A percentile compares a stretch with the other conserved stretches of the same genome.
phyloP scores from a whole-genome alignment of 805 yeast species.

The Candida schatavii region DNA sequence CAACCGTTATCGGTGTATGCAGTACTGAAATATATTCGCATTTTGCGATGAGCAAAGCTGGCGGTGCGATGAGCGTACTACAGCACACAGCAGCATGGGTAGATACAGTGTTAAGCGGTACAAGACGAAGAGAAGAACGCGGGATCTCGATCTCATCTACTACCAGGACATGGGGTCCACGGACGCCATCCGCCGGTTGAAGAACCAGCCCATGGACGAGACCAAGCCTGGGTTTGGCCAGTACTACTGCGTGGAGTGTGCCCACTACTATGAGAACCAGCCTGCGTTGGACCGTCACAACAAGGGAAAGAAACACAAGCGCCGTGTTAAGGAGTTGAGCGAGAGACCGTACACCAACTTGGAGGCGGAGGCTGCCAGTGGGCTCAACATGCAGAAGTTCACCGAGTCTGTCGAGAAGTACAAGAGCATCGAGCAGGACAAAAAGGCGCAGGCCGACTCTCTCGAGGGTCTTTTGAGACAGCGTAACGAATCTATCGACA shows the following conservation, averaged over 20 bases:
- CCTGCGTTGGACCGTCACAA: constrained; percentile 69
- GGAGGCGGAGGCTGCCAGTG: constrained; percentile 91
- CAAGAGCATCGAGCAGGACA: constrained; percentile 41
- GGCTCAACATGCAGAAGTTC: constrained; percentile 68
- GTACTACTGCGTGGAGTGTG: constrained; percentile 91
- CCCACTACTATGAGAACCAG: constrained; percentile 83
- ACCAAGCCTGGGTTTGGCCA: constrained; percentile 93
- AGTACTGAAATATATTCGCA: too few relatives aligned
- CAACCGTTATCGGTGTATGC: too few relatives aligned
- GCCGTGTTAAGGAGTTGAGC: constrained; percentile 74
- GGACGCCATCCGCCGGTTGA: constrained; percentile 60
- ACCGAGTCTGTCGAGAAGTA: constrained; percentile 60
- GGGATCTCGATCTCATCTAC: constrained; percentile 80
- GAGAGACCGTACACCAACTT: constrained; percentile 81
- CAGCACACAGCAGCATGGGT: constrained; percentile 80
- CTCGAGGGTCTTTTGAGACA: constrained; percentile 31
- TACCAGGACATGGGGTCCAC: constrained; percentile 61
- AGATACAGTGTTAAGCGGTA: constrained; percentile 82
- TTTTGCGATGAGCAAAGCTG: too few relatives aligned
- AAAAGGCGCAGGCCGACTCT: constrained; percentile 44
- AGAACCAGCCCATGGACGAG: constrained; percentile 86
- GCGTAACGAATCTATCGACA: constrained; percentile 39
- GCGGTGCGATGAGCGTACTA: too few relatives aligned
- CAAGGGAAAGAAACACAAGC: constrained; percentile 76
- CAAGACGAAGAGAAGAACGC: constrained; percentile 84